Evolutionary conservation across 192 early-diverging fungal genomes (phyloP), one percentile per base, ranked within the genome.

Genomic region (Coemansia sp.): DNA sequence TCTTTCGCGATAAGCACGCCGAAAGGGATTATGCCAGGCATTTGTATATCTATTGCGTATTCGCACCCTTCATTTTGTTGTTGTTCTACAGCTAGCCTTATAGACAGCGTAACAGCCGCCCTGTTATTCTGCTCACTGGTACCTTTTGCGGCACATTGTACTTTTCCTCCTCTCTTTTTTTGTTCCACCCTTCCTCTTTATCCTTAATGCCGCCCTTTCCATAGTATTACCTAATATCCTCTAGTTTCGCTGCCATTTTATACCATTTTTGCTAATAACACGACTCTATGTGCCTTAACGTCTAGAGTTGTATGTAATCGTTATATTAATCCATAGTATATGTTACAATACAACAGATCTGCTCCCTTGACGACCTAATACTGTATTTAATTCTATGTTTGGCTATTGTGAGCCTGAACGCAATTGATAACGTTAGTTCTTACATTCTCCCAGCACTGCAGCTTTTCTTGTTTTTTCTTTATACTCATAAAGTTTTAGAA

Each of bases 261-360:
- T 58, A 12, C 17, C 9, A n/a, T 19, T 37, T 22, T 63, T 63
- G 43, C 17, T 54, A 62, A 63, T 53, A 60, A 50, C 16, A 59
- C 57, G n/a, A 41, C 38, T 59, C 57, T 41, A 63, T 66, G 71
- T 63, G 61, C 54, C 65, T 42, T 73, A 54, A 60, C 54, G 65
- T 58, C 59, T 64, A 63, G 61, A 64, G 61, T 41, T 41, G 16
- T n/a, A 16, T 59, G 57, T 41, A 59, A 38, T 41, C 57, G 38
- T 59, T 59, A 59, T 54, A 54, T 9, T 54, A 25, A 19, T 25
- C 51, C 51, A 22, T 54, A 54, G 25, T 54, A 25, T 25, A 54
- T 54, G 51, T 54, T 54, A 54, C 25, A 19, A 22, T 54, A 54
- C 51, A 54, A 54, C 51, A 54, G 25, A 25, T 25, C 25, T 54